Base-by-base conservation (phyloP, 1,139 yeast genomes). In the Kluyveromyces sp. region DNA sequence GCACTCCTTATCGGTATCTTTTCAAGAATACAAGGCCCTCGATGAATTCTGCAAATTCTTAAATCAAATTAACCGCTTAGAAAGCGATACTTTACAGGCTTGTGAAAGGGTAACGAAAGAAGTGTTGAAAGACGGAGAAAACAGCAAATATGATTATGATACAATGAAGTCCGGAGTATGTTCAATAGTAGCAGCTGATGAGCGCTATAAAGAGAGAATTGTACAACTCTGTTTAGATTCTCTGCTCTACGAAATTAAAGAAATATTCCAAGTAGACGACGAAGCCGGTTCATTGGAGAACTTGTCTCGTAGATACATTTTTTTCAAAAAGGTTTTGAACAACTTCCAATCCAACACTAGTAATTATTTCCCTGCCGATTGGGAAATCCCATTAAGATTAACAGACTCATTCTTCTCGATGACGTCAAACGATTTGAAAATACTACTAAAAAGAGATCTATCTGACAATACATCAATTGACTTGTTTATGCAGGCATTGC, bases 281-380 rank as follows among this genome's bases (percentile, higher is more conserved):
- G 98, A 90, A 65, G 97, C 98, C 0, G 97, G 97, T 0, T 83
- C 95, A 1, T 68, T 92, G 51, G 98, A 92, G 51, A 92, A 92
- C 64, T 68, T 92, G 41, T 75, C 79, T 25, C 71, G 97, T 54
- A 72, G 98, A 44, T 92, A 79, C 61, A 76, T 90, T 32, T 92
- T 85, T 64, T 83, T 88, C 65, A 82, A 83, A 55, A 80, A 85
- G 54, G 75, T 87, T 1, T 67, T 90, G 48, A 75, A 74, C 42
- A 75, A 78, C 46, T 79, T 83, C 51, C 81, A 78, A 45, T 65
- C 76, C 1, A 74, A 73, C 36, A 79, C 74, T 52, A 61, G 72
- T 3, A 59, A 66, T 7, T 72, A 74, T 36, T 94, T 94, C 62
- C 92, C 95, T 0, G 61, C 71, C 3, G 68, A 68, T 1, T 92